Base-by-base conservation (phyloP, 345 rosid species). In the Psidium friedrichsthalianum region DNA sequence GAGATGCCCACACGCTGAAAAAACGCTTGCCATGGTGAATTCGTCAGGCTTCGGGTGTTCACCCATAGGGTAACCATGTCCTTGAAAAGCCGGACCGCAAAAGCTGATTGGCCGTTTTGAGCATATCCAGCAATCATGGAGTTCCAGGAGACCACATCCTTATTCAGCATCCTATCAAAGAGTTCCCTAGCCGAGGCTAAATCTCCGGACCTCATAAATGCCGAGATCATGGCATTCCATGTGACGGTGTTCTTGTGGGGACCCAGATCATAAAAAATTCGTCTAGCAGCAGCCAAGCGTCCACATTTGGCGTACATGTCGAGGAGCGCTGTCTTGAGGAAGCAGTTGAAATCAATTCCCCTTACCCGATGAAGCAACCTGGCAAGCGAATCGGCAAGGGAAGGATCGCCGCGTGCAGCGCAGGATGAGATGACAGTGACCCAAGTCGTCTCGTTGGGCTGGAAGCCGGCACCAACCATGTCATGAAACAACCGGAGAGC, bases 121-220 rank as follows among this genome's bases (percentile, higher is more conserved):
- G 92, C 89, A 86, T 89, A 90, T 25, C 95, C 92, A 56, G 92
- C 84, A 82, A 93, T 91, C 92, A 91, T 89, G 40, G 94, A 86
- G 87, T 90, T 93, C 92, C 94, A 93, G 15, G 94, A 89, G 74
- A 89, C 92, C 80, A 86, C 87, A 87, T 92, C 89, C 57, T 89
- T 86, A 27, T 85, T 58, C 56, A 86, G 92, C 92, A 93, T 92
- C 86, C 84, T 83, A 89, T 89, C 86, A 81, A 91, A 93, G 81
- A 90, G 91, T 82, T 91, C 86, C 85, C 89, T 81, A 22, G 89
- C 92, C 14, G 85, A 82, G 84, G 42, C 51, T 87, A 90, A 82
- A 87, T 90, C 87, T 44, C 95, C 89, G 32, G 56, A 57, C 88
- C 87, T 90, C 49, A 53, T 47, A 83, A 86, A 90, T 2, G 90